Conservation (phyloP, 768 basidiomycete genomes). For the Suillus fuscotomentosus region DNA sequence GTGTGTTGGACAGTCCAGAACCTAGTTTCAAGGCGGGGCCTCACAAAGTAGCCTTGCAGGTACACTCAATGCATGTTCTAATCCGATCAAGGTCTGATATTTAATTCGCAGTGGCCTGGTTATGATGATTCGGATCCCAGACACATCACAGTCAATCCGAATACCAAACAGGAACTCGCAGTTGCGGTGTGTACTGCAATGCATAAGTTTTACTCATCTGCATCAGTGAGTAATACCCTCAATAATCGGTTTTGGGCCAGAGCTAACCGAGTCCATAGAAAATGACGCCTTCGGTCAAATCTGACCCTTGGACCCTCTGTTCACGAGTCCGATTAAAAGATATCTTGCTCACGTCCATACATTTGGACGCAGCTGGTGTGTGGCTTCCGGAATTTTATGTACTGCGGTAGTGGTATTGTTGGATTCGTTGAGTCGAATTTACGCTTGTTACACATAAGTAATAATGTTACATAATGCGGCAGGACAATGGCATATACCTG, state of each 20-base stretch:
- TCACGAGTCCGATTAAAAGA: constrained; percentile 17
- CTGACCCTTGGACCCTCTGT: constrained; percentile 14
- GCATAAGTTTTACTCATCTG: background rate
- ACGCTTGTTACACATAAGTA: background rate
- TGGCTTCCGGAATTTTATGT: constrained; percentile 31
- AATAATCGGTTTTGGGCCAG: background rate
- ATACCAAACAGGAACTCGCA: constrained; percentile 17
- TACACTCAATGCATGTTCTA: background rate
- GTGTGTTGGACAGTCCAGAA: constrained; percentile 12
- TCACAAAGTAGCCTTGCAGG: background rate
- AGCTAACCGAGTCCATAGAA: background rate
- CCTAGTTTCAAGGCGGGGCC: background rate
- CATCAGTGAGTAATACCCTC: background rate
- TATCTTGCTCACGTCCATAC: constrained; percentile 20
- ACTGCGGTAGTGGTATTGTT: constrained; percentile 5
- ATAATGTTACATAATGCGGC: background rate
- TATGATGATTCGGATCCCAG: constrained; percentile 10
- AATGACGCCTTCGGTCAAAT: background rate
- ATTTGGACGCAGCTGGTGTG: constrained; percentile 17
- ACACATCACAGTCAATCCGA: constrained; percentile 9
- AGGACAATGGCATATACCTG: background rate
- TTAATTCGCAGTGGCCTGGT: constrained; percentile 23
- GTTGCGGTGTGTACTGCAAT: background rate
- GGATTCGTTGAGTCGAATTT: background rate
- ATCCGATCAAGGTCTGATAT: background rate